These are phyloP conservation scores for Penicillium sp. DNA, from an alignment of 2,329 filamentous ascomycete genomes.

Conservation along the genomic window DNA sequence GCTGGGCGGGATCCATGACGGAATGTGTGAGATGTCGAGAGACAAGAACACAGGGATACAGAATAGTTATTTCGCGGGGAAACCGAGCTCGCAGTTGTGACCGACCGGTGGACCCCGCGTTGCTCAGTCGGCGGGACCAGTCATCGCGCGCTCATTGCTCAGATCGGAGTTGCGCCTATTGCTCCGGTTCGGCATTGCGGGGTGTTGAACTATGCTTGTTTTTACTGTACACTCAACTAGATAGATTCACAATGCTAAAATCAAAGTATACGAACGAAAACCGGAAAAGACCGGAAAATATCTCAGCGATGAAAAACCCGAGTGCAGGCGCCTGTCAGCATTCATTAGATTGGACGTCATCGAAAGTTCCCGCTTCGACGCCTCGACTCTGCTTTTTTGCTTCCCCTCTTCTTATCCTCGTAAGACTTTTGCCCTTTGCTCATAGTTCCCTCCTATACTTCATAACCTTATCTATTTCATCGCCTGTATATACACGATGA, in stretches of 20 bases:
- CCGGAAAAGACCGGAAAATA: background rate
- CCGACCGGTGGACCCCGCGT: slow-evolving; percentile 13
- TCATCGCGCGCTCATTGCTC: slow-evolving; percentile 13
- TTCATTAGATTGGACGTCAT: background rate
- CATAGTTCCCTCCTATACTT: background rate
- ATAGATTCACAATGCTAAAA: no score
- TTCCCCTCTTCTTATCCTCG: background rate
- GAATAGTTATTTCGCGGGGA: background rate
- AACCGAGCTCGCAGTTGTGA: slow-evolving; percentile 9
- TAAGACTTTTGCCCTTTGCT: background rate
- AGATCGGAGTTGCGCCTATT: slow-evolving; percentile 18
- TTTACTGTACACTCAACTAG: background rate
- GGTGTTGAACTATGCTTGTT: background rate
- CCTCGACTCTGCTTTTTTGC: background rate
- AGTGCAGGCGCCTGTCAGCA: background rate
- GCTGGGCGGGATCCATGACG: slow-evolving; percentile 25
- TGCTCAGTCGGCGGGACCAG: slow-evolving; percentile 7
- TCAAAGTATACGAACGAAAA: background rate
- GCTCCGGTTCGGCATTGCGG: background rate
- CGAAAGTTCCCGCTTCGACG: background rate
- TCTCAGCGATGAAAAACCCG: background rate
- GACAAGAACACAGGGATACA: background rate
- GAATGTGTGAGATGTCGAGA: background rate
- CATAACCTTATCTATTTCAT: background rate
- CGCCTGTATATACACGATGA: slow-evolving; percentile 1